Conservation (phyloP, 768 basidiomycete species). For the Boletus subparvulus region DNA sequence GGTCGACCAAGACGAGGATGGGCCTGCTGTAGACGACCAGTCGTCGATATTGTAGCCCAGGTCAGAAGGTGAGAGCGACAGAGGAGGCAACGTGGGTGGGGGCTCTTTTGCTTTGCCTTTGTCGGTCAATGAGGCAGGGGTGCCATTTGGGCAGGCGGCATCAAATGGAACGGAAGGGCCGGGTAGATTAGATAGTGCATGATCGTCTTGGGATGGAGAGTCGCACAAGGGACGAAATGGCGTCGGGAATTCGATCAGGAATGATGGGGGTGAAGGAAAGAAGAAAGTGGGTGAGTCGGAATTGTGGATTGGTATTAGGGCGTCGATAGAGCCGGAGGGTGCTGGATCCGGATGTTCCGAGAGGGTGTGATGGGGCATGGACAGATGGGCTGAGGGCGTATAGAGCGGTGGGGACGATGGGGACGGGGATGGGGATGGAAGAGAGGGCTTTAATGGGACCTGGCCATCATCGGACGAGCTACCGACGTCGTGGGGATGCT, state of each 20-base stretch:
- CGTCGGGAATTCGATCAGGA: slow-evolving; percentile 3
- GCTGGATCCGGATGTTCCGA: slow-evolving; percentile 15
- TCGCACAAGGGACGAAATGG: background rate
- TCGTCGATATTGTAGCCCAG: slow-evolving; percentile 44
- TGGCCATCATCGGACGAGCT: slow-evolving; percentile 30
- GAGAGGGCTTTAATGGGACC: slow-evolving; percentile 8
- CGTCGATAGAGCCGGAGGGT: background rate
- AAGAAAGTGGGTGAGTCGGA: background rate
- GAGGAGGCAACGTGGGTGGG: slow-evolving; percentile 65
- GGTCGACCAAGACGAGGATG: slow-evolving; percentile 40
- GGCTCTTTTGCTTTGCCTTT: slow-evolving; percentile 57
- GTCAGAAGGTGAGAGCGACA: slow-evolving; percentile 56
- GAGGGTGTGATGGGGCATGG: slow-evolving; percentile 12
- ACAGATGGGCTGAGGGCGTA: slow-evolving; percentile 11
- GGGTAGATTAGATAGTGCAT: slow-evolving; percentile 29
- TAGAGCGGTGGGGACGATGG: slow-evolving; percentile 1
- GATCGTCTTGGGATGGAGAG: slow-evolving; percentile 5
- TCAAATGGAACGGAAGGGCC: slow-evolving; percentile 15
- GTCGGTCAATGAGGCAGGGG: slow-evolving; percentile 30
- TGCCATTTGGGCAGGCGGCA: slow-evolving; percentile 7
- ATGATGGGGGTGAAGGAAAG: slow-evolving; percentile 13
- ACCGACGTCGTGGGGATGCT: slow-evolving; percentile 46
- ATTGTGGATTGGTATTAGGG: background rate
- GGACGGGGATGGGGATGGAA: background rate
- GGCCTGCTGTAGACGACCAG: slow-evolving; percentile 36